Percentiles rank a stretch among this genome's conserved stretches.
Conservation (phyloP, 352 stramenopile genomes). For the Plasmopara muralis region DNA sequence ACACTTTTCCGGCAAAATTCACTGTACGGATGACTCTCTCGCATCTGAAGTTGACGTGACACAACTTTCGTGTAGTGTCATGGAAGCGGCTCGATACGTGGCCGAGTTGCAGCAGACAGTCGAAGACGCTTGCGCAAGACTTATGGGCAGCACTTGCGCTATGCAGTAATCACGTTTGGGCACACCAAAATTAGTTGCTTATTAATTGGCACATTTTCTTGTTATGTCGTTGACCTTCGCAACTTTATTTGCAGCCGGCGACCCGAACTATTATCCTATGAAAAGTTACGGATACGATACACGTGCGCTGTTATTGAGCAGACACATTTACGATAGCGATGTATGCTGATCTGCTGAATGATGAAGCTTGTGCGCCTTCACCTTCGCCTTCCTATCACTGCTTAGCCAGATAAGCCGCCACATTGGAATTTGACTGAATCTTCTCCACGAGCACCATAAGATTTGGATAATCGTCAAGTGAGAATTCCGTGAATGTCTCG, state of each 20-base stretch:
- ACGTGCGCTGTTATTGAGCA: too few relatives aligned
- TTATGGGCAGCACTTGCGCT: conserved; percentile 34
- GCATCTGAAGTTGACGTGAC: conserved; percentile 8
- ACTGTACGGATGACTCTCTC: conserved; percentile 3
- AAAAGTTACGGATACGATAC: too few relatives aligned
- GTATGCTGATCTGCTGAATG: too few relatives aligned
- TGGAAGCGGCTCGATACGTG: conserved; percentile 16
- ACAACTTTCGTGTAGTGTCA: conserved; percentile 14
- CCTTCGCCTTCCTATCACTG: conserved; percentile 13
- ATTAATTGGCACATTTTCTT: too few relatives aligned
- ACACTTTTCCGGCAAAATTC: conserved; percentile 7
- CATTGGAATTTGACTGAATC: conserved; percentile 27
- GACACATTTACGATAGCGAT: too few relatives aligned
- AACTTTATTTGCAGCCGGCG: background rate
- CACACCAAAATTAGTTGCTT: background rate
- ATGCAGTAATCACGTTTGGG: conserved; percentile 24
- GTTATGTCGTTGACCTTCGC: background rate
- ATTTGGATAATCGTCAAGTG: conserved; percentile 37
- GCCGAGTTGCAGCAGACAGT: conserved; percentile 30
- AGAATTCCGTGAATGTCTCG: conserved; percentile 26
- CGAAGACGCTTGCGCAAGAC: conserved; percentile 35
- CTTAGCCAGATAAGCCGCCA: conserved; percentile 34
- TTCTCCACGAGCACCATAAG: conserved; percentile 28
- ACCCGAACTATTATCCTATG: background rate
- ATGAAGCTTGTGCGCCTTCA: background rate